phyloP scores from a whole-genome alignment of 352 stramenopile genomes.

The Phytophthora hibernalis region DNA sequence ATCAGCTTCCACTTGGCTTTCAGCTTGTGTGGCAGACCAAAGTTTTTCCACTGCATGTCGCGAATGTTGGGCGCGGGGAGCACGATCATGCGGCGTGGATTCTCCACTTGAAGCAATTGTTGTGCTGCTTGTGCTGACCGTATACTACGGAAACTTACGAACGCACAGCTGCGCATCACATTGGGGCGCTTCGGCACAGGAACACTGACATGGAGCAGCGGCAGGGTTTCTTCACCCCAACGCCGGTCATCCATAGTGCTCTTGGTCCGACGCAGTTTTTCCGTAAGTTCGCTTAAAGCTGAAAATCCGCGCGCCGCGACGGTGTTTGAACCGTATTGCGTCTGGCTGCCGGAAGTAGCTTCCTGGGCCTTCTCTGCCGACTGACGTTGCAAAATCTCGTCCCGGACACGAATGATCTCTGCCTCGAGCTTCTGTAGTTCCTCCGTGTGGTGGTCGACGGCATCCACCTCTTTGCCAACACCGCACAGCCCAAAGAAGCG shows the following conservation, averaged over 20 bases:
- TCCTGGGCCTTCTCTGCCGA: constrained; percentile 44
- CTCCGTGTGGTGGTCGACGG: constrained; percentile 63
- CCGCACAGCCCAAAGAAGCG: constrained; percentile 60
- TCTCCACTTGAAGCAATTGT: constrained; percentile 77
- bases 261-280: constrained; percentile 46
- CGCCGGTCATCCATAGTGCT: constrained; percentile 30
- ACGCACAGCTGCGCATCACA: constrained; percentile 73
- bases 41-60: constrained; percentile 84
- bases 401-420: constrained; percentile 54
- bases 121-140: constrained; percentile 70
- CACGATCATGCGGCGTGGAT: constrained; percentile 67
- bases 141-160: constrained; percentile 78
- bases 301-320: constrained; percentile 25
- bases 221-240: constrained; percentile 42
- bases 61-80: constrained; percentile 66
- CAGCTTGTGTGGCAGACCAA: constrained; percentile 65
- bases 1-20: constrained; percentile 73
- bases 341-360: constrained; percentile 29
- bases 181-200: constrained; percentile 46
- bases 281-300: constrained; percentile 27
- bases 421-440: constrained; percentile 58
- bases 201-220: constrained; percentile 36
- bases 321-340: constrained; percentile 29
- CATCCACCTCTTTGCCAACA: constrained; percentile 57
- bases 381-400: constrained; percentile 60